Percentiles rank a stretch among this genome's conserved stretches.
These are phyloP conservation scores for Cordyceps farinosa DNA, from an alignment of 2,329 filamentous ascomycete genomes.

Conservation along the genomic window DNA sequence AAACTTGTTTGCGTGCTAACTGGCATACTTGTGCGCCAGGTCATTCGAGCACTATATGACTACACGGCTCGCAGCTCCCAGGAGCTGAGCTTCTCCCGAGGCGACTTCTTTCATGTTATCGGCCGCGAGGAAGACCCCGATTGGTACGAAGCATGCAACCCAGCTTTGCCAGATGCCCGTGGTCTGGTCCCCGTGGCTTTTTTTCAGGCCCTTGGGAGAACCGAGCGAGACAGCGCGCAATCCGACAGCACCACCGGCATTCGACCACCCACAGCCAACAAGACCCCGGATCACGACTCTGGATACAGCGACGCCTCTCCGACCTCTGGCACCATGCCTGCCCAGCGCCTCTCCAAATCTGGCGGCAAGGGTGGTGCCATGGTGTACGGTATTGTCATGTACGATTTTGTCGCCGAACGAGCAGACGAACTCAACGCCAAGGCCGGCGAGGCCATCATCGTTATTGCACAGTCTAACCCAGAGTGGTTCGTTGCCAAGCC, in stretches of 20 bases:
- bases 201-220: constrained; percentile 90
- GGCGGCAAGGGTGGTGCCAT: constrained; percentile 66
- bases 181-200: constrained; percentile 91
- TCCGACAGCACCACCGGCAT: constrained; percentile 46
- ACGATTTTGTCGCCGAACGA: constrained; percentile 91
- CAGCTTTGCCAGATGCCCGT: constrained; percentile 77
- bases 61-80: constrained; percentile 74
- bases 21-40: constrained; percentile 49
- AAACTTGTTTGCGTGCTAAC: not conserved
- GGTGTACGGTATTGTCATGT: constrained; percentile 96
- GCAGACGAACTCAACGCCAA: constrained; percentile 96
- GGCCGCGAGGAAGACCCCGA: constrained; percentile 89
- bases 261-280: constrained; percentile 45
- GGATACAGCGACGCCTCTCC: constrained; percentile 57
- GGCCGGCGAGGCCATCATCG: constrained; percentile 92
- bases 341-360: constrained; percentile 45
- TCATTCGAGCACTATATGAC: constrained; percentile 95
- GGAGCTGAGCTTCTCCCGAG: constrained; percentile 86
- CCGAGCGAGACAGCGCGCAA: constrained; percentile 80
- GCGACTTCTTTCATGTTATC: constrained; percentile 98
- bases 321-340: constrained; percentile 22
- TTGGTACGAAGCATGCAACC: constrained; percentile 99
- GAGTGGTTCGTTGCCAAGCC: constrained; percentile 99
- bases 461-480: constrained; percentile 96
- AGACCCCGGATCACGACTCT: constrained; percentile 78